Evolutionary conservation across 2,329 filamentous ascomycete species (phyloP).

Genomic region (Neofusicoccum cordaticola): DNA sequence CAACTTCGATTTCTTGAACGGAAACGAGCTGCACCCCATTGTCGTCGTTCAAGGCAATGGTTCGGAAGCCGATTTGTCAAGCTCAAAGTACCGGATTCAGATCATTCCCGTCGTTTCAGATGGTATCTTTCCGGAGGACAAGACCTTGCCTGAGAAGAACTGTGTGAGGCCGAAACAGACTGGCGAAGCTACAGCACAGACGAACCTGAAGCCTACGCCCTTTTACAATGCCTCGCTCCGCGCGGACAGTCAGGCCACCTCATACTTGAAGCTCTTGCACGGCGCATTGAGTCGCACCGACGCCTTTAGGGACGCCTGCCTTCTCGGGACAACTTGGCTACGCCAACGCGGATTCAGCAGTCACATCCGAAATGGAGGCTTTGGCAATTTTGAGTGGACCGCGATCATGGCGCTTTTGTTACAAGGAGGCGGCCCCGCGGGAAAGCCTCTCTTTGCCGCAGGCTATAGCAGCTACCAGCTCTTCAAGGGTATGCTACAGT

Average conservation of each 20-base stretch:
- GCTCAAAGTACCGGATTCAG: slow-evolving; percentile 53
- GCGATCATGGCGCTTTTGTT: slow-evolving; percentile 76
- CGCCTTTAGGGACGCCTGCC: slow-evolving; percentile 77
- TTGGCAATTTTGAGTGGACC: slow-evolving; percentile 91
- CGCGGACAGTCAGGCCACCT: slow-evolving; percentile 69
- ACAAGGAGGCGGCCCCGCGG: slow-evolving; percentile 70
- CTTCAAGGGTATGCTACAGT: slow-evolving; percentile 92
- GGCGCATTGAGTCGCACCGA: slow-evolving; percentile 66
- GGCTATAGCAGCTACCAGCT: slow-evolving; percentile 88
- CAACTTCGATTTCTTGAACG: slow-evolving; percentile 65
- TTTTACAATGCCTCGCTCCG: slow-evolving; percentile 88
- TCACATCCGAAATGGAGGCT: slow-evolving; percentile 71
- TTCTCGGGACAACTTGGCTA: slow-evolving; percentile 85
- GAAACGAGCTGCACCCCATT: slow-evolving; percentile 74
- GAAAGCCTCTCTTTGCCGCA: slow-evolving; percentile 68
- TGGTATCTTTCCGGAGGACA: slow-evolving; percentile 66
- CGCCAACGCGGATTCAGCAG: slow-evolving; percentile 79
- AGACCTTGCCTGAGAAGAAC: slow-evolving; percentile 67
- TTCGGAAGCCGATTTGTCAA: slow-evolving; percentile 36
- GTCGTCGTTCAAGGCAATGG: slow-evolving; percentile 46
- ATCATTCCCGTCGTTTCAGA: slow-evolving; percentile 74
- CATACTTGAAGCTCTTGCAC: slow-evolving; percentile 74
- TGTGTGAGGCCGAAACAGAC: slow-evolving; percentile 61
- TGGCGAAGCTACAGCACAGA: slow-evolving; percentile 34
- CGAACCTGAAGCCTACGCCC: slow-evolving; percentile 57